Percentiles rank a stretch among this genome's conserved stretches.
Evolutionary conservation across 2,329 filamentous ascomycete genomes (phyloP).

Genomic region (Xylaria digitata): DNA sequence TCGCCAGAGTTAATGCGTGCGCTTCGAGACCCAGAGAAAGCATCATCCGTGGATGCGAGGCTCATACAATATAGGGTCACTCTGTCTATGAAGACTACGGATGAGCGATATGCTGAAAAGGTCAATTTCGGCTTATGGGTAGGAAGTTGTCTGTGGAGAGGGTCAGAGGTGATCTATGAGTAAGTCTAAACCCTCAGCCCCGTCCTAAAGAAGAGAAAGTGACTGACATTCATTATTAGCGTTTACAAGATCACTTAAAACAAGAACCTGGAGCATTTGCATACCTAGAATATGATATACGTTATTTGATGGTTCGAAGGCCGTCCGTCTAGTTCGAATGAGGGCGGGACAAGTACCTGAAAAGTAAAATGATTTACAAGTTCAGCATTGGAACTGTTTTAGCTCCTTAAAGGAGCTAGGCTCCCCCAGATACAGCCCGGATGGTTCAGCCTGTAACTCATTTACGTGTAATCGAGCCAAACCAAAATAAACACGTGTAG

Average conservation of each 20-base stretch:
- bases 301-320: background rate
- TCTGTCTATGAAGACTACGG: constrained; percentile 48
- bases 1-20: constrained; percentile 42
- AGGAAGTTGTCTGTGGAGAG: constrained; percentile 48
- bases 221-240: constrained; percentile 38
- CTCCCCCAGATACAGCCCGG: background rate
- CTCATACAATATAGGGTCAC: constrained; percentile 44
- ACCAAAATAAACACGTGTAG: background rate
- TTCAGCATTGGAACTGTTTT: background rate
- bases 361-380: background rate
- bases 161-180: constrained; percentile 48
- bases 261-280: background rate
- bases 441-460: no score
- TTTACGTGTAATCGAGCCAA: background rate
- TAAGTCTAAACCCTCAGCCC: constrained; percentile 32
- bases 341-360: background rate
- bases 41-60: constrained; percentile 40
- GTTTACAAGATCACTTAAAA: constrained; percentile 43
- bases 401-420: background rate
- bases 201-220: no score
- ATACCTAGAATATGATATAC: constrained; percentile 19
- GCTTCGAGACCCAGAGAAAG: constrained; percentile 40
- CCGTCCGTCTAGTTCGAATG: background rate
- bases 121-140: constrained; percentile 49
- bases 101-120: constrained; percentile 47